Conservation (phyloP, 345 rosid species). For the Streptanthus diversifolius region DNA sequence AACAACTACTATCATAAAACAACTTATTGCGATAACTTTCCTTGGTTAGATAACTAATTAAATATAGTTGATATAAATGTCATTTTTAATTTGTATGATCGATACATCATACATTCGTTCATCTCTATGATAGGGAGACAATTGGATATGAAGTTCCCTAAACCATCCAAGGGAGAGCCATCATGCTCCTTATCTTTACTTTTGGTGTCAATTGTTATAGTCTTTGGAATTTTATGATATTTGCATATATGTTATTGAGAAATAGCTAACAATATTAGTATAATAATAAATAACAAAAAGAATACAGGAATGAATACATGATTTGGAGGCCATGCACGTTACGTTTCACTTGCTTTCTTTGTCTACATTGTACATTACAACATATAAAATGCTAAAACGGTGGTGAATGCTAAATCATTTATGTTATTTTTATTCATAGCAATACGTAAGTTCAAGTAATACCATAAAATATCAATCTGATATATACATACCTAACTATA, state of each 20-base stretch:
- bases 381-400: conserved; percentile 22
- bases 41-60: neutral
- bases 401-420: conserved; percentile 11
- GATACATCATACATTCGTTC: neutral
- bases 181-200: conserved; percentile 26
- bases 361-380: conserved; percentile 36
- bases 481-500: no score
- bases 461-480: neutral
- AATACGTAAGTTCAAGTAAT: conserved; percentile 2
- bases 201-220: conserved; percentile 17
- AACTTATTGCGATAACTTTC: neutral
- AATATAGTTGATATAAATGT: neutral
- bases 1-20: neutral
- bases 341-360: conserved; percentile 32
- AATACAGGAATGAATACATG: neutral
- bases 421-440: neutral
- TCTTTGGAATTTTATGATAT: conserved; percentile 19
- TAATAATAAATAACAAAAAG: neutral
- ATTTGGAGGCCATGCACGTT: conserved; percentile 37
- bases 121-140: conserved; percentile 20
- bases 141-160: conserved; percentile 4
- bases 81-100: conserved; percentile 6
- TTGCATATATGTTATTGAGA: neutral
- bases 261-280: neutral
- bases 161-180: conserved; percentile 30